phyloP scores from a whole-genome alignment of 371 early-diverging fungal genomes.

The Nematocida sp. region DNA sequence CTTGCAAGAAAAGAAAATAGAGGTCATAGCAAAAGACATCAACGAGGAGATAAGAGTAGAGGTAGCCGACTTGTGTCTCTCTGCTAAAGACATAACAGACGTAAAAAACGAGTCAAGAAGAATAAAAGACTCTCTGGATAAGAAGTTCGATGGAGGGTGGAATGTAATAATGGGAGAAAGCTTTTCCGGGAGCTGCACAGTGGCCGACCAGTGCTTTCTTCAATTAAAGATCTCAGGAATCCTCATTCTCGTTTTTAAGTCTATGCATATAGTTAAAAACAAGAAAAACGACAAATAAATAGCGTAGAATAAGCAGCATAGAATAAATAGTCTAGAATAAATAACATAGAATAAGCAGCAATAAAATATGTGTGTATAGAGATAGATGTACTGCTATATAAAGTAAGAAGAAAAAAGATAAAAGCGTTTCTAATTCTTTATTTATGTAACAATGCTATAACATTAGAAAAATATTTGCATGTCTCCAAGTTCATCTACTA shows the following conservation, averaged over 20 bases:
- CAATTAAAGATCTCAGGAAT: slow-evolving; percentile 23
- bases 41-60: slow-evolving; percentile 29
- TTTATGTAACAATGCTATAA: too few relatives aligned
- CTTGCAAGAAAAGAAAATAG: slow-evolving; percentile 18
- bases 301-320: too few relatives aligned
- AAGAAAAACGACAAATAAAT: neutral
- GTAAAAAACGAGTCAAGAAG: neutral
- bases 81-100: neutral
- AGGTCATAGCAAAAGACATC: slow-evolving; percentile 14
- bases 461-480: too few relatives aligned
- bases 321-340: too few relatives aligned
- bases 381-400: too few relatives aligned
- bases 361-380: too few relatives aligned
- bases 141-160: slow-evolving; percentile 64
- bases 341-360: neutral
- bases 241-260: slow-evolving; percentile 45
- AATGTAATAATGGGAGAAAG: slow-evolving; percentile 64
- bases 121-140: slow-evolving; percentile 60
- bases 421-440: too few relatives aligned
- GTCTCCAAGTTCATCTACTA: too few relatives aligned
- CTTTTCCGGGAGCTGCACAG: slow-evolving; percentile 60
- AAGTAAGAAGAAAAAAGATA: too few relatives aligned
- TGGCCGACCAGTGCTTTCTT: slow-evolving; percentile 22
- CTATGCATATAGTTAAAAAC: neutral
- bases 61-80: slow-evolving; percentile 42